These are phyloP conservation scores for Clitopilus hobsonii DNA, from an alignment of 768 basidiomycete species.

Conservation along the genomic window DNA sequence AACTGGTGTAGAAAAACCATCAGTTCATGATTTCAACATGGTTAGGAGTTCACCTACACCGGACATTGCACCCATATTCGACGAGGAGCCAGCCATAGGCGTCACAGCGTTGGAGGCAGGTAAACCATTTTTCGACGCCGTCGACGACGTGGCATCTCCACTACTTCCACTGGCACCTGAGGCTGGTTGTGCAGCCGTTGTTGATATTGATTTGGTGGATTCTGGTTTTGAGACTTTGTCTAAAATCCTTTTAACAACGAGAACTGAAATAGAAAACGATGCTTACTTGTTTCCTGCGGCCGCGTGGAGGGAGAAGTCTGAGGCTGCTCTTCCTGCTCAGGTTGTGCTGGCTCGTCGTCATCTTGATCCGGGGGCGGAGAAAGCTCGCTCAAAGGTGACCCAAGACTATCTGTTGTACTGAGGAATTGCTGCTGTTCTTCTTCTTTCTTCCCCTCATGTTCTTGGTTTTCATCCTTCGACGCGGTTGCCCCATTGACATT, in stretches of 20 bases:
- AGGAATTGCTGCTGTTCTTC: neutral
- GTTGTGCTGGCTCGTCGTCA: slow-evolving; percentile 31
- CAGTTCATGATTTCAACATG: neutral
- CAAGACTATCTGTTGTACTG: slow-evolving; percentile 31
- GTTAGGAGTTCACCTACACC: neutral
- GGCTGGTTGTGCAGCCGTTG: neutral
- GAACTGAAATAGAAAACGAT: neutral
- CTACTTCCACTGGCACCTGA: neutral
- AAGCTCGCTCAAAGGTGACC: slow-evolving; percentile 72
- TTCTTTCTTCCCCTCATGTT: slow-evolving; percentile 2
- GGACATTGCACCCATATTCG: neutral
- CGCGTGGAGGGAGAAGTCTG: neutral
- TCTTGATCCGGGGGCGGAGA: slow-evolving; percentile 63
- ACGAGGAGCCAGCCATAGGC: slow-evolving; percentile 20
- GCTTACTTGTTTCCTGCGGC: slow-evolving; percentile 5
- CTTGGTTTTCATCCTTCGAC: slow-evolving; percentile 11
- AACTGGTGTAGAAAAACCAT: neutral
- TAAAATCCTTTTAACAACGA: neutral
- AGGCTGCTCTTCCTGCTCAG: slow-evolving; percentile 9
- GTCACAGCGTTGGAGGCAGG: slow-evolving; percentile 20
- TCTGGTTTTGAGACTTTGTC: neutral
- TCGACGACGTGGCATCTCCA: slow-evolving; percentile 15
- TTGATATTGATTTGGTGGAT: neutral
- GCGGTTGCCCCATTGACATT: slow-evolving; percentile 5
- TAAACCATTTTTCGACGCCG: slow-evolving; percentile 15